phyloP scores from a whole-genome alignment of 177 flowering plant genomes.

The Tripterygium wilfordii region DNA sequence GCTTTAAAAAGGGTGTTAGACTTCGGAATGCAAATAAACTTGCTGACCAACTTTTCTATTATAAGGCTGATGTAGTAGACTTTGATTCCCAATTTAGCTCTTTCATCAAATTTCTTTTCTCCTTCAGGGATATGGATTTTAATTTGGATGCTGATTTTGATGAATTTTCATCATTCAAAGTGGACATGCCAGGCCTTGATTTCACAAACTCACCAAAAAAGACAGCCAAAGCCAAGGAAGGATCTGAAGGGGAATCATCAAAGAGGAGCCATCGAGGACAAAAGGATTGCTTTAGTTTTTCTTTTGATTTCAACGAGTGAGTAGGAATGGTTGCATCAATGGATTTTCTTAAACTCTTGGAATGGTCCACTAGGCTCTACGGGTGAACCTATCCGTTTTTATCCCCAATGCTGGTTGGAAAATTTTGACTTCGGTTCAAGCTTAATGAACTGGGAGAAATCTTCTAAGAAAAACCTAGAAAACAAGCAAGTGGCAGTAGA shows the following conservation, averaged over 20 bases:
- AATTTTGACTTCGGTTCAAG: slow-evolving; percentile 51
- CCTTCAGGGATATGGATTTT: slow-evolving; percentile 79
- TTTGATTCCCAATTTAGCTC: too few species aligned
- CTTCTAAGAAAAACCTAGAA: slow-evolving; percentile 19
- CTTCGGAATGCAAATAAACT: too few species aligned
- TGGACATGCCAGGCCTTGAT: slow-evolving; percentile 86
- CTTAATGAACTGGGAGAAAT: slow-evolving; percentile 28
- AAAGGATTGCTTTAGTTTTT: slow-evolving; percentile 44
- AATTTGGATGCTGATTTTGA: slow-evolving; percentile 66
- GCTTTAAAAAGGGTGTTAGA: too few species aligned
- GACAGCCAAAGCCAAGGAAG: slow-evolving; percentile 40
- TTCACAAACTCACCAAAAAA: slow-evolving; percentile 57
- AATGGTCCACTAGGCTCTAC: too few species aligned
- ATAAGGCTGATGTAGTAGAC: too few species aligned
- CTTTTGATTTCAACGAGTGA: slow-evolving; percentile 78
- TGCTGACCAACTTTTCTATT: too few species aligned
- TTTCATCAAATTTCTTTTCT: too few species aligned
- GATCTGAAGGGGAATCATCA: slow-evolving; percentile 31
- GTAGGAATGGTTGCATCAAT: too few species aligned
- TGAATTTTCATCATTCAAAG: slow-evolving; percentile 74
- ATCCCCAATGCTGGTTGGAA: slow-evolving; percentile 45
- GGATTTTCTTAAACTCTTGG: too few species aligned
- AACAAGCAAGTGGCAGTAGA: slow-evolving; percentile 16
- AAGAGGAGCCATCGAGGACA: slow-evolving; percentile 35
- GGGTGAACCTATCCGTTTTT: slow-evolving; percentile 1